Evolutionary conservation across 805 yeast genomes (phyloP), one percentile per base, ranked within the genome.

Genomic region (Cephaloascus albidus): DNA sequence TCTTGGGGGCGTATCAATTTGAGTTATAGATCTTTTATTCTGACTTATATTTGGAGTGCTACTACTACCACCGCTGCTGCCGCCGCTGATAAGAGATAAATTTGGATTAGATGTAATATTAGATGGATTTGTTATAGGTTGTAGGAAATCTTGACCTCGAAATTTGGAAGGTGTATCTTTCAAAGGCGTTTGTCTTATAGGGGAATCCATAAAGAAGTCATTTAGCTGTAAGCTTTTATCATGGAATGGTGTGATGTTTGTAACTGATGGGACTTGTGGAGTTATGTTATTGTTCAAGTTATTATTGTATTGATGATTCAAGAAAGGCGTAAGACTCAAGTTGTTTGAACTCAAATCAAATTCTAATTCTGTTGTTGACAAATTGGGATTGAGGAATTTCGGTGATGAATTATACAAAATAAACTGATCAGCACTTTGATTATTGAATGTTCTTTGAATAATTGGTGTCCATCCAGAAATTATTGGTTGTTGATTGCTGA

Each of bases 191-290:
- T 54, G 55, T 20, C 57, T 48, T 32, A 64, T 61, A 14, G 72
- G 72, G n/a, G 66, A 57, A 39, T 66, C 72, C 57, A 63, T 65
- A 47, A 65, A 65, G 38, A 66, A 65, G 45, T 66, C 72, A 4
- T 65, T 50, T 34, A 65, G 48, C 41, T 61, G 70, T 41, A 63
- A 50, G 3, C 68, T 55, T 45, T 61, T 64, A 40, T 65, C 70
- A 44, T 62, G 65, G 43, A 59, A 62, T 3, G 72, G 72, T n/a
- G 72, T 66, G 10, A 14, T 20, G 16, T 26, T 35, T 39, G 6
- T 23, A 20, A 10, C 20, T 18, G n/a, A 12, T 18, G 14, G 36
- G 19, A 30, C n/a, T 30, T 10, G 35, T 4, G 28, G 28, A 19
- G 15, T 33, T 3, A 36, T 4, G 17, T 38, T 36, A 20, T 50